A percentile compares a stretch with the other conserved stretches of the same genome.
Conservation (phyloP, 768 basidiomycete species). For the Gloeophyllum trabeum region DNA sequence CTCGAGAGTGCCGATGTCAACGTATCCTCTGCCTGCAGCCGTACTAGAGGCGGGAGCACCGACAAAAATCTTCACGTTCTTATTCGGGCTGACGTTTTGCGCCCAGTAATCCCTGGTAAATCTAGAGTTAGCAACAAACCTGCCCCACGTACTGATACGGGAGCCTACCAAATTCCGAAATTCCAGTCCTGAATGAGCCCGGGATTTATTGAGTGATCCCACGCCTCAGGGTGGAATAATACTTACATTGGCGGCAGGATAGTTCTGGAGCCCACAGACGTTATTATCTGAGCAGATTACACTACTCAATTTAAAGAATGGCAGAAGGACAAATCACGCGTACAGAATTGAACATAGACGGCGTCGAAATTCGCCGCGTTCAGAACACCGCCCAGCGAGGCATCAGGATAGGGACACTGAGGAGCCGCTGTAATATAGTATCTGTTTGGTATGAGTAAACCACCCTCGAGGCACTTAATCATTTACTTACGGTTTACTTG, state of each 20-base stretch:
- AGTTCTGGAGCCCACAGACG: slow-evolving; percentile 32
- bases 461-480: slow-evolving; percentile 2
- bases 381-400: slow-evolving; percentile 21
- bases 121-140: neutral
- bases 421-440: slow-evolving; percentile 26
- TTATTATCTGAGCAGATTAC: slow-evolving; percentile 31
- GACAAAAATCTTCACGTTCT: slow-evolving; percentile 33
- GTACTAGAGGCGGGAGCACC: slow-evolving; percentile 28
- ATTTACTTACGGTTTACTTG: slow-evolving; percentile 21
- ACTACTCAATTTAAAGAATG: neutral
- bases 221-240: no score
- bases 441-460: slow-evolving; percentile 7
- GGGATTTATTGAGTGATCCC: no score
- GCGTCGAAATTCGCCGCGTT: slow-evolving; percentile 26
- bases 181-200: slow-evolving; percentile 35
- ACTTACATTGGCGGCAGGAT: slow-evolving; percentile 42
- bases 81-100: slow-evolving; percentile 26
- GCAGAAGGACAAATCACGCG: slow-evolving; percentile 3
- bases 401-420: slow-evolving; percentile 27
- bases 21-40: slow-evolving; percentile 30
- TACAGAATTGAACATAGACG: slow-evolving; percentile 39
- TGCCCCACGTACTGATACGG: neutral
- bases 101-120: slow-evolving; percentile 33
- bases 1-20: slow-evolving; percentile 19
- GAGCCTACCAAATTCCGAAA: slow-evolving; percentile 20